These are phyloP conservation scores for Nemania sp. DNA, from an alignment of 2,329 filamentous ascomycete genomes.

Conservation along the genomic window DNA sequence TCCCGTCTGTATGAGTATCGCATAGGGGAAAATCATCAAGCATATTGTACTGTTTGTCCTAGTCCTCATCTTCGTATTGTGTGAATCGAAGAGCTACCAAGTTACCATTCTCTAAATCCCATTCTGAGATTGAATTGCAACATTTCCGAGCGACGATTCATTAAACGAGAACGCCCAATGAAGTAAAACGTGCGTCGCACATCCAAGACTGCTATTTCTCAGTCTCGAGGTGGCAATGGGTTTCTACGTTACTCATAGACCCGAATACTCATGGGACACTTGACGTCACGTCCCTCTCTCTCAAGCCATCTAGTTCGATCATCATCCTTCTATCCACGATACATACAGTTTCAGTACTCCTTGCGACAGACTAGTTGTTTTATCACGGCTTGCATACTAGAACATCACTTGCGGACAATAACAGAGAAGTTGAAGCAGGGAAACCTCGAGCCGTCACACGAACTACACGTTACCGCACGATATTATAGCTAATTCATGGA, in stretches of 20 bases:
- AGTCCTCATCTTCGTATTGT: not conserved
- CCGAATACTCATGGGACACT: not conserved
- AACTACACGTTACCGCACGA: no score
- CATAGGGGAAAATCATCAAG: not conserved
- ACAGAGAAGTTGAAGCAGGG: not conserved
- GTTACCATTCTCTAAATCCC: not conserved
- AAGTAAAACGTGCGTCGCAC: not conserved
- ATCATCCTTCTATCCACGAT: not conserved
- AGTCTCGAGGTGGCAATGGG: not conserved
- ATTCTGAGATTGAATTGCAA: not conserved
- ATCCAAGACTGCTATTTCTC: not conserved
- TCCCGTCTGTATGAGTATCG: constrained; percentile 2
- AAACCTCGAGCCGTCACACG: constrained; percentile 27
- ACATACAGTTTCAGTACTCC: no score
- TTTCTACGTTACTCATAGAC: not conserved
- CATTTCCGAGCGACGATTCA: not conserved
- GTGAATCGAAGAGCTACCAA: not conserved
- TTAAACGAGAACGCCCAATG: not conserved
- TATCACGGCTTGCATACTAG: no score
- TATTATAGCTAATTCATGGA: no score
- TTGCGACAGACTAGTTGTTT: no score
- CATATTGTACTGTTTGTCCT: not conserved
- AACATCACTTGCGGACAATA: no score
- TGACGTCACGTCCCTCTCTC: not conserved
- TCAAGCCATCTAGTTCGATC: not conserved